phyloP scores from a whole-genome alignment of 2,329 filamentous ascomycete genomes.

The Colletotrichum ledebouriae region DNA sequence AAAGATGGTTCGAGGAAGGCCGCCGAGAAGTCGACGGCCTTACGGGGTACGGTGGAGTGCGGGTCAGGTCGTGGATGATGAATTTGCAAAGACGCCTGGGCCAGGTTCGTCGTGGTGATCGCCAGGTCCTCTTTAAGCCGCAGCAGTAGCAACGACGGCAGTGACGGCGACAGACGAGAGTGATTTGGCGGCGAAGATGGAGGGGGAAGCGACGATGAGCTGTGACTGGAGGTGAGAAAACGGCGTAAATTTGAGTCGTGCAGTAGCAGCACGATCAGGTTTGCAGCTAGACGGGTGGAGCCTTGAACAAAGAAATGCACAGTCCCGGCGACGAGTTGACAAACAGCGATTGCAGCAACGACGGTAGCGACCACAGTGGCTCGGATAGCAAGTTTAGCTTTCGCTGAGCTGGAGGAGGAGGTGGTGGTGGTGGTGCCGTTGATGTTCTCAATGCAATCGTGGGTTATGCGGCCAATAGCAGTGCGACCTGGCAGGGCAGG shows the following conservation, averaged over 20 bases:
- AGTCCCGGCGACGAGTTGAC: conserved; percentile 2
- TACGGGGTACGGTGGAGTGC: conserved; percentile 46
- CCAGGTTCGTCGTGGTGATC: conserved; percentile 31
- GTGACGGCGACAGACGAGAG: conserved; percentile 9
- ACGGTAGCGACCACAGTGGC: conserved; percentile 18
- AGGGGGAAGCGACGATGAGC: conserved; percentile 9
- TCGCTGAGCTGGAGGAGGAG: conserved; percentile 6
- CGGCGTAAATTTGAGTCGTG: conserved; percentile 24
- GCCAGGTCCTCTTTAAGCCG: conserved; percentile 38
- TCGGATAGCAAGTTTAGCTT: conserved; percentile 35
- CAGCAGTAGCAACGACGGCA: conserved; percentile 7
- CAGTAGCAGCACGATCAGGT: conserved; percentile 33
- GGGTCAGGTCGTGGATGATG: conserved; percentile 32
- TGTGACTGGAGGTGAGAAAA: conserved; percentile 14
- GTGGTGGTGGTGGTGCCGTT: conserved; percentile 1
- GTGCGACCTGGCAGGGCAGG: conserved; percentile 4
- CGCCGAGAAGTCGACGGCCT: conserved; percentile 63
- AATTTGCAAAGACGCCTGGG: conserved; percentile 36
- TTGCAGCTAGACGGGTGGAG: conserved; percentile 37
- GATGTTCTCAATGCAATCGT: conserved; percentile 32
- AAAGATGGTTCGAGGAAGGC: conserved; percentile 54
- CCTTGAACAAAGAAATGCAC: conserved; percentile 38
- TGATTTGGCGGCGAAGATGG: conserved; percentile 8
- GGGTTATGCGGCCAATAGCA: conserved; percentile 32
- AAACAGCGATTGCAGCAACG: conserved; percentile 11